Conservation (phyloP, 2,329 filamentous ascomycete species). For the Trichoderma simmonsii region DNA sequence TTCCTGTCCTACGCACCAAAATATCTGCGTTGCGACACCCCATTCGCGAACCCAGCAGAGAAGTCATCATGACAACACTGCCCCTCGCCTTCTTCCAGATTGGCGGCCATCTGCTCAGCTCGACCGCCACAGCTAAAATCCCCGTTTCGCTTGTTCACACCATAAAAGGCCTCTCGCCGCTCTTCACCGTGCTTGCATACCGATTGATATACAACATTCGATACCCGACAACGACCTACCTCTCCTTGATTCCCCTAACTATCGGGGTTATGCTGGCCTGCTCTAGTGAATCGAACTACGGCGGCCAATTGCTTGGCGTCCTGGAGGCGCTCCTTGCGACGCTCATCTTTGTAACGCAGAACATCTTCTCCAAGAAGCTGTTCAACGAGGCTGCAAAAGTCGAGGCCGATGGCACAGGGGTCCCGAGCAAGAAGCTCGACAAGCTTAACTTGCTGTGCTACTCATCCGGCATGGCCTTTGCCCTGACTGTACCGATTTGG, state of each 20-base stretch:
- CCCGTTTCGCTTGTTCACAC: slow-evolving; percentile 97
- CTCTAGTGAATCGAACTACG: slow-evolving; percentile 74
- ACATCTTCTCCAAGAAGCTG: slow-evolving; percentile 96
- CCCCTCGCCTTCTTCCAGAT: slow-evolving; percentile 92
- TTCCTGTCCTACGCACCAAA: slow-evolving; percentile 65
- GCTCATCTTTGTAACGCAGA: slow-evolving; percentile 93
- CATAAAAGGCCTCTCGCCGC: slow-evolving; percentile 92
- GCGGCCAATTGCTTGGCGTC: slow-evolving; percentile 86
- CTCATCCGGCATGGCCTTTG: slow-evolving; percentile 88
- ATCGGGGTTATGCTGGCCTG: slow-evolving; percentile 94
- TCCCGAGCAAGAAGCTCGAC: slow-evolving; percentile 75
- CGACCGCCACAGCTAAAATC: slow-evolving; percentile 89
- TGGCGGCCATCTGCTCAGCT: slow-evolving; percentile 87
- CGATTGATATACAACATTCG: slow-evolving; percentile 82
- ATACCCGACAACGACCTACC: slow-evolving; percentile 83
- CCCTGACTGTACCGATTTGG: slow-evolving; percentile 89
- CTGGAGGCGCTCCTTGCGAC: slow-evolving; percentile 85
- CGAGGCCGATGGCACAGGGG: slow-evolving; percentile 66
- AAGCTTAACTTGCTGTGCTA: slow-evolving; percentile 97
- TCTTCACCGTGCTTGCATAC: slow-evolving; percentile 94
- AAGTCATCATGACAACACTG: slow-evolving; percentile 83
- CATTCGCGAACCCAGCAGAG: slow-evolving; percentile 74
- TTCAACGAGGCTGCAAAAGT: slow-evolving; percentile 91
- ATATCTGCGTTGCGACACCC: slow-evolving; percentile 81
- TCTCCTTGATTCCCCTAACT: slow-evolving; percentile 87